A percentile compares a stretch with the other conserved stretches of the same genome.
phyloP scores from a whole-genome alignment of 495 filamentous ascomycete genomes.

The Aspergillus carlsbadensis region DNA sequence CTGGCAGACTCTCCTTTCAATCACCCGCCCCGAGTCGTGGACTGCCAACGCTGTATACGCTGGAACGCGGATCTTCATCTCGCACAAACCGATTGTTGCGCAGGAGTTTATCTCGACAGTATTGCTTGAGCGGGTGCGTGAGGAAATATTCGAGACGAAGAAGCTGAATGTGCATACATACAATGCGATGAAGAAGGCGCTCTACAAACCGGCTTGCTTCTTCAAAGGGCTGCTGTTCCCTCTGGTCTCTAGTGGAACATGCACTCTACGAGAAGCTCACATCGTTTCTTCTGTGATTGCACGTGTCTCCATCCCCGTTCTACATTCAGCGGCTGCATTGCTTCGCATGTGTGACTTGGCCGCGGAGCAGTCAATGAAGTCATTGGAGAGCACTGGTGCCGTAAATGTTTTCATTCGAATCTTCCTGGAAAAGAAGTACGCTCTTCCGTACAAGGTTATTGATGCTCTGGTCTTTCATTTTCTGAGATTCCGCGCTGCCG shows the following conservation, averaged over 20 bases:
- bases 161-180: slow-evolving; percentile 96
- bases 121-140: slow-evolving; percentile 81
- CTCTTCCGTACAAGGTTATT: slow-evolving; percentile 89
- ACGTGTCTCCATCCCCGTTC: slow-evolving; percentile 76
- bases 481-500: slow-evolving; percentile 71
- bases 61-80: slow-evolving; percentile 85
- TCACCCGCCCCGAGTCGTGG: slow-evolving; percentile 82
- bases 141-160: slow-evolving; percentile 82
- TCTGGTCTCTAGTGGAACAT: slow-evolving; percentile 70
- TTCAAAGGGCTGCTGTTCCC: slow-evolving; percentile 97
- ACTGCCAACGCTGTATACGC: slow-evolving; percentile 84
- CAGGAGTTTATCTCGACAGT: slow-evolving; percentile 80
- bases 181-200: slow-evolving; percentile 82
- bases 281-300: slow-evolving; percentile 83
- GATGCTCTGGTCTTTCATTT: slow-evolving; percentile 97
- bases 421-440: slow-evolving; percentile 95
- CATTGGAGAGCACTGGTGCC: slow-evolving; percentile 73
- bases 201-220: slow-evolving; percentile 95
- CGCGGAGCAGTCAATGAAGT: slow-evolving; percentile 75
- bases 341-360: slow-evolving; percentile 91
- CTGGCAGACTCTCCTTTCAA: slow-evolving; percentile 81
- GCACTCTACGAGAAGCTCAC: slow-evolving; percentile 86
- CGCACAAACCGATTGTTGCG: slow-evolving; percentile 68
- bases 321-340: slow-evolving; percentile 90
- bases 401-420: slow-evolving; percentile 91